Evolutionary conservation across 352 stramenopile species (phyloP), one percentile per base, ranked within the genome.

Genomic region (Phytopythium montanum): DNA sequence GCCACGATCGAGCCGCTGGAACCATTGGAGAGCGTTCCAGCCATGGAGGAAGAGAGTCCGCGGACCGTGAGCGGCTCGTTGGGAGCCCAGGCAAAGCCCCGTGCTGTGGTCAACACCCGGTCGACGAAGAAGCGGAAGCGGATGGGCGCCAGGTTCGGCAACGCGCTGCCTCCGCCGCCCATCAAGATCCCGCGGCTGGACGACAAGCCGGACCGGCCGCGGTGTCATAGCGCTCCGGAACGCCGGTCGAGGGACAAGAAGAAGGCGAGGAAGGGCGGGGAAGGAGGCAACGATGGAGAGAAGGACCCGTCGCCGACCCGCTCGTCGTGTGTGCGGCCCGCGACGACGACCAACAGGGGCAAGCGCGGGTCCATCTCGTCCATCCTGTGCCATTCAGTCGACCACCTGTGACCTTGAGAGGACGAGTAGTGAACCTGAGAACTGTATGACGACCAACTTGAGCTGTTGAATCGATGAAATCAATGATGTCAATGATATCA

Each of bases 351-450:
- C 8, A 70, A 72, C 49, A 84, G 75, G 57, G 74, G 76, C 36
- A 77, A 75, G 31, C 81, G 81, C 23, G 78, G 79, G 42, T 88
- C 78, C 26, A 91, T 91, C 46, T 86, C 75, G 44, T 88, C 81
- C 29, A 88, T 91, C 63, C 73, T 91, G 53, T 87, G 80, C 59
- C 73, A 81, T 38, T 68, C 71, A 8, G 53, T 60, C 19, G 68
- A 79, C 26, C 39, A 48, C 31, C 33, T 52, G 45, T 52, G 10
- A 23, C 6, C 45, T 23, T 23, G 18, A 26, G 23, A 16, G 5
- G 5, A 23, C 44, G 31, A 29, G 12, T 50, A 50, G 44, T 50
- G 44, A 21, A 23, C 29, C n/a, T 6, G 45, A 33, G 25, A 23
- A 52, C 39, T 46, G 25, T 42, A 42, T 25, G 16, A 21, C 14